Percentiles rank a stretch among this genome's conserved stretches.
Conservation (phyloP, 345 rosid species). For the Iberis pinnata region DNA sequence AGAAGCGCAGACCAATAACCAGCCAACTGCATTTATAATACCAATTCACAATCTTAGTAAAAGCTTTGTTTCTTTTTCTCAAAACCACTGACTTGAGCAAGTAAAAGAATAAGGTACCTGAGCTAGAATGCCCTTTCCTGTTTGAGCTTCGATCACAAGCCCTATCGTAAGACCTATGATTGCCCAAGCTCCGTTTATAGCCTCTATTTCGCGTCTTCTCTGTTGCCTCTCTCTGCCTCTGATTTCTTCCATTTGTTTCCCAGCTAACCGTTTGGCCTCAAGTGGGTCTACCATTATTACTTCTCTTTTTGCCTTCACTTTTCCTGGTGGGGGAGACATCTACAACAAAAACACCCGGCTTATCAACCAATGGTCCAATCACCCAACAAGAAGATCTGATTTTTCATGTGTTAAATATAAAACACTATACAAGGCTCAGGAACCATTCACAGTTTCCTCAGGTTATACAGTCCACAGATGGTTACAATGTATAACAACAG, state of each 20-base stretch:
- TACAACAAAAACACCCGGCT: not conserved
- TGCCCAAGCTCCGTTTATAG: constrained; percentile 92
- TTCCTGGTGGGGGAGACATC: constrained; percentile 41
- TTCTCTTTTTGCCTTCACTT: constrained; percentile 29
- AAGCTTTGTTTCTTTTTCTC: not conserved
- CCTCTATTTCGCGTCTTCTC: constrained; percentile 77
- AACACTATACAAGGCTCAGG: not conserved
- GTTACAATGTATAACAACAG: not conserved
- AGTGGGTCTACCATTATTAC: constrained; percentile 85
- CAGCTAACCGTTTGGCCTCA: constrained; percentile 81
- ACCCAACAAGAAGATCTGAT: not conserved
- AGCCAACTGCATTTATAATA: constrained; percentile 47
- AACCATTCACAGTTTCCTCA: not conserved
- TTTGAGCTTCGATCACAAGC: constrained; percentile 76
- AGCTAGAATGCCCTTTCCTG: constrained; percentile 52
- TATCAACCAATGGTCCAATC: not conserved
- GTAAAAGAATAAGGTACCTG: constrained; percentile 42
- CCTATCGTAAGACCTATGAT: constrained; percentile 78
- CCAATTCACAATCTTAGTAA: constrained; percentile 5
- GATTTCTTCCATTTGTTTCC: constrained; percentile 61
- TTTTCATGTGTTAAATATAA: not conserved
- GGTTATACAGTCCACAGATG: not conserved
- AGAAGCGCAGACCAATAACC: constrained; percentile 55
- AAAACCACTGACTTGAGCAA: not conserved
- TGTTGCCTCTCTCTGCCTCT: constrained; percentile 55